phyloP scores from a whole-genome alignment of 805 yeast species.

The Schwanniomyces polymorphus region DNA sequence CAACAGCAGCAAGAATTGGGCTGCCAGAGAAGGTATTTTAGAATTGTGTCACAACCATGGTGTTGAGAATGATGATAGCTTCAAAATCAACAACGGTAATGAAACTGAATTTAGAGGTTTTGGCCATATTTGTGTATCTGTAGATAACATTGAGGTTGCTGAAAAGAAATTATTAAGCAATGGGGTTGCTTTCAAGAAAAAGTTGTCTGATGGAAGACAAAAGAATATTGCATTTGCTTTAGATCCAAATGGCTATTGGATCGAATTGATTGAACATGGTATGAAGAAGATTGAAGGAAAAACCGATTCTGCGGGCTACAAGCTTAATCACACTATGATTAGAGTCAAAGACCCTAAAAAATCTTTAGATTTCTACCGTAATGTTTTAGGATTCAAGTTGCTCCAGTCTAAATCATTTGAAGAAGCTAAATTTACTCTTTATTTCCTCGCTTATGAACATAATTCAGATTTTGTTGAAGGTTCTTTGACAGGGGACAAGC shows the following conservation, averaged over 20 bases:
- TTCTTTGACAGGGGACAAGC: conserved; percentile 20
- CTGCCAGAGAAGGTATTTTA: conserved; percentile 64
- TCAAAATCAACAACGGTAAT: conserved; percentile 76
- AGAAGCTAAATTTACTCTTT: conserved; percentile 78
- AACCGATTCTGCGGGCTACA: conserved; percentile 42
- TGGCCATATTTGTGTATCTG: conserved; percentile 91
- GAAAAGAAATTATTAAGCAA: conserved; percentile 58
- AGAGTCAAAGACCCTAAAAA: conserved; percentile 82
- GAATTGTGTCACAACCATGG: conserved; percentile 86
- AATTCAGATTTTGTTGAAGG: conserved; percentile 44
- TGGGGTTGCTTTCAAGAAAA: conserved; percentile 80
- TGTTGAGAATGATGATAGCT: conserved; percentile 56
- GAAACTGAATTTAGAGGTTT: conserved; percentile 84
- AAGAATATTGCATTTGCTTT: conserved; percentile 89
- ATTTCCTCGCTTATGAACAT: conserved; percentile 77
- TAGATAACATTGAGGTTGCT: conserved; percentile 67
- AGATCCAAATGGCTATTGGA: conserved; percentile 97
- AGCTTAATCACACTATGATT: conserved; percentile 89
- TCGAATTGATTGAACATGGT: conserved; percentile 74
- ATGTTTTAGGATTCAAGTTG: conserved; percentile 79
- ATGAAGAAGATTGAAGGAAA: conserved; percentile 38
- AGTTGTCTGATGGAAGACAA: conserved; percentile 85
- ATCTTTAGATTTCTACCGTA: conserved; percentile 76
- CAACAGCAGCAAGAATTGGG: conserved; percentile 36
- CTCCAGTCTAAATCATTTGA: conserved; percentile 55